Base-by-base conservation (phyloP, 768 basidiomycete genomes). In the Xerocomus spinulosus region DNA sequence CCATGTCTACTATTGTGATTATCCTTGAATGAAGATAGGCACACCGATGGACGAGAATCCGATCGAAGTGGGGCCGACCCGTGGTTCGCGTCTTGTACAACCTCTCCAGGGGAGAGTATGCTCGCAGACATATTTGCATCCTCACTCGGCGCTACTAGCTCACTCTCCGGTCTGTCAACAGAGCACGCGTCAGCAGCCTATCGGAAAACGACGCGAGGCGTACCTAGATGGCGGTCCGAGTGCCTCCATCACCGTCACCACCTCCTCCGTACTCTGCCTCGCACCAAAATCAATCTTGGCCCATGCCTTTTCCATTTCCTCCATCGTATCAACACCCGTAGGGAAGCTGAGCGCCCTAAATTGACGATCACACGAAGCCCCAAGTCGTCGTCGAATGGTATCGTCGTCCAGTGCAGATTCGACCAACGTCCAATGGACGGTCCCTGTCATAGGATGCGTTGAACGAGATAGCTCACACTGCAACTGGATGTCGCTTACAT, bases 341-440 rank as follows among this genome's bases (percentile, higher is more conserved):
- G 85, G 85, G 36, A 83, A 67, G 26, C 57, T 68, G 42, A 71
- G 70, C 6, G 70, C 70, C 9, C 71, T 70, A 54, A 71, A 72
- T 49, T 82, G 75, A 33, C 81, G 72, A 3, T 61, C 65, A 46
- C 63, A 66, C 9, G 70, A 64, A 1, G 15, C 59, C 2, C 55
- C 55, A 23, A 79, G 63, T 28, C 65, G 60, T 9, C 47, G 20
- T 2, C 69, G 74, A 6, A 82, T 71, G 3, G 70, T 64, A 0
- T 51, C 58, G 4, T 62, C 60, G 4, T 60, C 60, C 12, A 64
- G 55, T 8, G 51, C 60, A 7, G 76, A 70, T 17, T 69, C 72
- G 0, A 67, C 64, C 34, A 90, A 68, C 30, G 71, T 69, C 73
- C 83, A 92, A 12, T 77, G 73, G 18, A 82, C 54, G 1, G 71